Evolutionary conservation across 129 eudicot genomes (phyloP), one percentile per base, ranked within the genome.

Genomic region (Flaveria sonorensis): DNA sequence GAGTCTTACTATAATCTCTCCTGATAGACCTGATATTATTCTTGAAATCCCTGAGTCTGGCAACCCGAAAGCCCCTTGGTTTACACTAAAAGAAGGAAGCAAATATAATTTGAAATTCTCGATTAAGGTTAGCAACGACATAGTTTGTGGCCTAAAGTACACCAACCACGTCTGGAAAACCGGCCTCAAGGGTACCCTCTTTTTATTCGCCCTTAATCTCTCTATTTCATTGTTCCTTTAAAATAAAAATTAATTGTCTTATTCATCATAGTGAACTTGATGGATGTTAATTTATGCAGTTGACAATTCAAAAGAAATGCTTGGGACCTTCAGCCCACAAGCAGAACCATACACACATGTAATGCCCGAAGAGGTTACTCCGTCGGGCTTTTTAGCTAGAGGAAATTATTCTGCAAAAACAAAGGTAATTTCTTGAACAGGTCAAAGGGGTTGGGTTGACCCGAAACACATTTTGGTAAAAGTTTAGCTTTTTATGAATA

Each of bases 81-180:
- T 91, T 78, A 91, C 97, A 10, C 79, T 91, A 68, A 91, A 91
- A 81, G 97, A 91, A 87, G 97, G 97, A 14, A 85, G 92, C 81
- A 86, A 75, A 28, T 91, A 91, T 75, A 82, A 46, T 10, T 82
- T 91, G 51, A 81, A 81, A 65, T 91, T 91, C 73, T 82, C 86
- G 26, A 56, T 91, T 23, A 83, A 86, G 81, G 95, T 91, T 64
- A 86, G 89, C 87, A 88, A 91, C 30, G 91, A 91, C 73, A 91
- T 91, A 36, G 97, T 92, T 61, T 87, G 88, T 46, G 97, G 97
- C 65, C 88, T 92, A 68, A 92, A 72, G 84, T 92, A 92, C 85
- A 87, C 87, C 21, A 92, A 92, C 64, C 86, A 89, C 11, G 90
- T 92, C 4, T 92, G 95, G 95, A 92, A 89, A 86, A 87, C 90